phyloP scores from a whole-genome alignment of 2,329 filamentous ascomycete genomes.

The Aspergillus texensis region DNA sequence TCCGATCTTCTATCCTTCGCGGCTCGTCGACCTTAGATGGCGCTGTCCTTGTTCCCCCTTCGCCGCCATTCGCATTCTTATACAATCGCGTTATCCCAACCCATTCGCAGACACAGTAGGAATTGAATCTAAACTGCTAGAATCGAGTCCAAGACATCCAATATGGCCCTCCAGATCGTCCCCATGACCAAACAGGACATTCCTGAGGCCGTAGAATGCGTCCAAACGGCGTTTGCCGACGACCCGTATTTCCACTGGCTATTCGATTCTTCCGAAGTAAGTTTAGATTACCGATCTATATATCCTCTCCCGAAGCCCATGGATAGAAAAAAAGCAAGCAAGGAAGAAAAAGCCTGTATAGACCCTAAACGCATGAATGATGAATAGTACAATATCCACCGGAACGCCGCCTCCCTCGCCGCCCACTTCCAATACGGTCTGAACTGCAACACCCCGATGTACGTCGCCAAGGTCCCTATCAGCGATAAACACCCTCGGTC shows the following conservation, averaged over 20 bases:
- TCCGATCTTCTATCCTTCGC: neutral
- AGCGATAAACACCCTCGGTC: conserved; percentile 35
- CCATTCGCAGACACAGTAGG: conserved; percentile 35
- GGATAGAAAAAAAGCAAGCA: conserved; percentile 1
- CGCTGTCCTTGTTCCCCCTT: conserved; percentile 34
- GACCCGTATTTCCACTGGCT: conserved; percentile 71
- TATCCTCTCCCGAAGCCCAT: neutral
- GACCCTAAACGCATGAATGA: neutral
- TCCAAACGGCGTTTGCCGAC: conserved; percentile 67
- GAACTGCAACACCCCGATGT: conserved; percentile 63
- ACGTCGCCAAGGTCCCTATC: conserved; percentile 66
- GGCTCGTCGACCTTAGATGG: conserved; percentile 30
- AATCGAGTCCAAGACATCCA: conserved; percentile 8
- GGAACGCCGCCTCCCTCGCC: conserved; percentile 65
- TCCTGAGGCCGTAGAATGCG: conserved; percentile 64
- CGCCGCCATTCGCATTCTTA: conserved; percentile 35
- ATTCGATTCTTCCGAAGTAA: conserved; percentile 60
- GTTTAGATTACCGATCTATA: conserved; percentile 19
- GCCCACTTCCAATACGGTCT: conserved; percentile 65
- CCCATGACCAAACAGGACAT: conserved; percentile 63
- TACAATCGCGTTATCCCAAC: conserved; percentile 37
- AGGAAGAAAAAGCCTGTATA: conserved; percentile 18
- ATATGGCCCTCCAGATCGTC: conserved; percentile 58
- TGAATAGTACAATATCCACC: conserved; percentile 57
- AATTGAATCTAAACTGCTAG: conserved; percentile 26